Base-by-base conservation (phyloP, 176 grass and related monocot species). In the Carex parvula region DNA sequence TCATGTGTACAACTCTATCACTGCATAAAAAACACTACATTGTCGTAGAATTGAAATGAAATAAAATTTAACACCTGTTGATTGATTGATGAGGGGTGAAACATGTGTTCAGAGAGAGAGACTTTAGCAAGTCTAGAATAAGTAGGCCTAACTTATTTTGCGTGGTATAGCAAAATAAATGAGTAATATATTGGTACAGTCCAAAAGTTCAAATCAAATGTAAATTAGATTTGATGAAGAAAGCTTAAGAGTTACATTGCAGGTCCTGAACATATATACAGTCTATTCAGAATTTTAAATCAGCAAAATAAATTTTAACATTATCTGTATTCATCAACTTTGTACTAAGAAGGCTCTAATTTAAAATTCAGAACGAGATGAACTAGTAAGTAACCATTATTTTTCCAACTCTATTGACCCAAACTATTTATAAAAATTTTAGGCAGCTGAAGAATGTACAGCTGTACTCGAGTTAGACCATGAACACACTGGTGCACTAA, bases 401-500 rank as follows among this genome's bases (percentile, higher is more conserved):
- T 35, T 13, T 16, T 14, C 26, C 37, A 63, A n/a, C 18, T 8
- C 62, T 64, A 32, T 13, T 64, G 24, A 68, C 64, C 14, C 26
- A 68, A 37, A 37, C 32, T 39, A 1, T 14, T 68, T 68, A 18
- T 3, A 37, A 39, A 37, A 68, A 29, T 5, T 75, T 65, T 70
- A 99, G 96, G 89, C 96, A 0, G 93, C 96, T 59, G 93, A 93
- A 89, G 96, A 99, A 89, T 99, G 96, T 71, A 99, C 96, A 42
- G 91, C 96, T 86, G 96, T 99, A 65, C 96, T 99, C 35, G 96
- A 95, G 35, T 88, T 95, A 74, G 93, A 99, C n/a, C 92, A 85
- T 17, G 86, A 93, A 37, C 93, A 99, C 57, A 87, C 93, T 7
- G 96, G 96, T 17, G 96, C 96, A 84, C 81, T 99, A 14, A 99